These are phyloP conservation scores for Theobroma cacao DNA, from an alignment of 345 rosid species.

Conservation along the genomic window DNA sequence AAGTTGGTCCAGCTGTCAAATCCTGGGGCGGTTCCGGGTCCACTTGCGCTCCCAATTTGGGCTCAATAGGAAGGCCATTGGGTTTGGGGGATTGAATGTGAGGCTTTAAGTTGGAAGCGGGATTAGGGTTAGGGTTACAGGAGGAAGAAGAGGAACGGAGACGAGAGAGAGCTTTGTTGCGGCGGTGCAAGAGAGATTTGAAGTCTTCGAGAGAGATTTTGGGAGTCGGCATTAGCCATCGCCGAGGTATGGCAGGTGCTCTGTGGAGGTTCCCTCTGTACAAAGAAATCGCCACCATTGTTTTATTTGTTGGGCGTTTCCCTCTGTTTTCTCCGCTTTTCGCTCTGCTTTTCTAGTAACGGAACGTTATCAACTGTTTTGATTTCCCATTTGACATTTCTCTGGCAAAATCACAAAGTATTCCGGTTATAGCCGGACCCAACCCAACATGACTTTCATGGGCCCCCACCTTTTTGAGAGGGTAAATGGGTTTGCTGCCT, in stretches of 20 bases:
- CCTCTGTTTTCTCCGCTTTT: neutral
- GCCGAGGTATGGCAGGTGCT: slow-evolving; percentile 71
- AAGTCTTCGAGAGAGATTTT: slow-evolving; percentile 61
- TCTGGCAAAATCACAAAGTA: neutral
- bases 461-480: too few relatives aligned
- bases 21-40: slow-evolving; percentile 1
- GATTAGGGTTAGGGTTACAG: slow-evolving; percentile 21
- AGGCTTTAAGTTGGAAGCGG: slow-evolving; percentile 11
- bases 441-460: too few relatives aligned
- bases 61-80: slow-evolving; percentile 15
- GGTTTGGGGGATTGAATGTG: slow-evolving; percentile 6
- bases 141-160: slow-evolving; percentile 29
- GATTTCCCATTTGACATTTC: too few relatives aligned
- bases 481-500: too few relatives aligned
- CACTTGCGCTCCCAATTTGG: slow-evolving; percentile 19
- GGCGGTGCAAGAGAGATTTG: slow-evolving; percentile 62
- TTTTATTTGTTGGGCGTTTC: neutral
- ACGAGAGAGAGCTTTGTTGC: slow-evolving; percentile 57
- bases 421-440: neutral
- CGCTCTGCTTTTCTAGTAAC: neutral
- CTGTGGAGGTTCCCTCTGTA: slow-evolving; percentile 93
- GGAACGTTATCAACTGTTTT: neutral
- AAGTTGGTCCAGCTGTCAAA: slow-evolving; percentile 16
- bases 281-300: slow-evolving; percentile 88
- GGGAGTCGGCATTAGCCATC: slow-evolving; percentile 69